phyloP scores from a whole-genome alignment of 169 alveolate species.

The Hepatocystis sp. region DNA sequence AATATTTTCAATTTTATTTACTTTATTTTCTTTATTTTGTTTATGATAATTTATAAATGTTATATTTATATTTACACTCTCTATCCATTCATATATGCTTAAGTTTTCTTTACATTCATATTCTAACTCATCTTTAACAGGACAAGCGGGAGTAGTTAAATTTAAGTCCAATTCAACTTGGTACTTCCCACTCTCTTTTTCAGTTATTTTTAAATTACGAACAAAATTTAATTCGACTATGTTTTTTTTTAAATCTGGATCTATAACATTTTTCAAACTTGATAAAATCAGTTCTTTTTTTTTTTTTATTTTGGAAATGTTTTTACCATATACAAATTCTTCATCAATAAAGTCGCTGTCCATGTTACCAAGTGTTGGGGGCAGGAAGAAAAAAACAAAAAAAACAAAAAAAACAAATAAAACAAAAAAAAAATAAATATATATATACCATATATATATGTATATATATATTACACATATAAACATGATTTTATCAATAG shows the following conservation, averaged over 20 bases:
- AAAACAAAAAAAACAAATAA: no score
- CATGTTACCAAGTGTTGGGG: no score
- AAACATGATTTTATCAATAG: no score
- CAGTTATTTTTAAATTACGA: slow-evolving; percentile 77
- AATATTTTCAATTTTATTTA: slow-evolving; percentile 80
- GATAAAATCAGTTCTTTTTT: slow-evolving; percentile 67
- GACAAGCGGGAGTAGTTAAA: slow-evolving; percentile 90
- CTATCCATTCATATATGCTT: slow-evolving; percentile 77
- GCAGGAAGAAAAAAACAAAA: no score
- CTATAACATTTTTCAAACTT: slow-evolving; percentile 79
- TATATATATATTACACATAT: no score
- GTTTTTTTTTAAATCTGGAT: slow-evolving; percentile 87
- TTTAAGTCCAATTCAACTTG: slow-evolving; percentile 80
- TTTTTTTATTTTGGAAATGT: slow-evolving; percentile 45
- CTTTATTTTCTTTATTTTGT: slow-evolving; percentile 8
- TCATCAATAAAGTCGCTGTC: slow-evolving; percentile 66
- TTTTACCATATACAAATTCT: slow-evolving; percentile 61
- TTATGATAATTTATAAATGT: slow-evolving; percentile 32
- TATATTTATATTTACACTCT: slow-evolving; percentile 69
- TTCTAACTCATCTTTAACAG: slow-evolving; percentile 83
- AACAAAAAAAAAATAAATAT: no score
- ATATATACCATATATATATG: no score
- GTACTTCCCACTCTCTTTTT: slow-evolving; percentile 63
- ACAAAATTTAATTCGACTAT: slow-evolving; percentile 86
- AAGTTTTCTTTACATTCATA: slow-evolving; percentile 74